Conservation (phyloP, 2,329 filamentous ascomycete genomes). For the Verticillium klebahnii region DNA sequence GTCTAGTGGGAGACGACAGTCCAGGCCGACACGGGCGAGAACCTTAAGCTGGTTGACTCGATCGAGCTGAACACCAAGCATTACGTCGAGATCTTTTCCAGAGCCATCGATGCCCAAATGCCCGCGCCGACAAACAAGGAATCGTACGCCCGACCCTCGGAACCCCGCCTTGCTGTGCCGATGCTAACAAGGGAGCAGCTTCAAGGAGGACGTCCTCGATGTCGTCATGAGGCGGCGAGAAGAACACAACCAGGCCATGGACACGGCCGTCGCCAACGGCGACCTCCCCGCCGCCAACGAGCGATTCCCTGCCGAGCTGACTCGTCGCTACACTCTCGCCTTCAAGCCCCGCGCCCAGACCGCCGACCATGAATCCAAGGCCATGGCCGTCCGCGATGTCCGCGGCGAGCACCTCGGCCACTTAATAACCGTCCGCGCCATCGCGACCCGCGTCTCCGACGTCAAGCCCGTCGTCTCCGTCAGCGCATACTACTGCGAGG, state of each 20-base stretch:
- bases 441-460: slow-evolving; percentile 91
- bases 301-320: slow-evolving; percentile 87
- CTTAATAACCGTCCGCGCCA: slow-evolving; percentile 90
- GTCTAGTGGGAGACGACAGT: slow-evolving; percentile 68
- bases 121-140: slow-evolving; percentile 73
- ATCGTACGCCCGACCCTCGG: slow-evolving; percentile 48
- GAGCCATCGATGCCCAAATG: slow-evolving; percentile 83
- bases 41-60: slow-evolving; percentile 69
- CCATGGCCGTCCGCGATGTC: slow-evolving; percentile 87
- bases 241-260: slow-evolving; percentile 75
- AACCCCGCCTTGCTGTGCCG: neutral
- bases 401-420: slow-evolving; percentile 88
- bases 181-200: slow-evolving; percentile 43
- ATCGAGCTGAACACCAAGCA: slow-evolving; percentile 91
- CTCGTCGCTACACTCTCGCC: slow-evolving; percentile 88
- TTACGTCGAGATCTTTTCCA: slow-evolving; percentile 87
- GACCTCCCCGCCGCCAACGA: slow-evolving; percentile 64
- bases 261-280: slow-evolving; percentile 48
- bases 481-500: slow-evolving; percentile 95
- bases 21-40: slow-evolving; percentile 45
- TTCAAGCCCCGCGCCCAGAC: slow-evolving; percentile 87
- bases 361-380: slow-evolving; percentile 56
- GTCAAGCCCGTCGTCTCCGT: slow-evolving; percentile 98
- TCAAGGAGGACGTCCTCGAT: slow-evolving; percentile 96
- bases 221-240: slow-evolving; percentile 92